Percentiles rank a stretch among this genome's conserved stretches.
phyloP scores from a whole-genome alignment of 768 basidiomycete genomes.

The Mycena filopes region DNA sequence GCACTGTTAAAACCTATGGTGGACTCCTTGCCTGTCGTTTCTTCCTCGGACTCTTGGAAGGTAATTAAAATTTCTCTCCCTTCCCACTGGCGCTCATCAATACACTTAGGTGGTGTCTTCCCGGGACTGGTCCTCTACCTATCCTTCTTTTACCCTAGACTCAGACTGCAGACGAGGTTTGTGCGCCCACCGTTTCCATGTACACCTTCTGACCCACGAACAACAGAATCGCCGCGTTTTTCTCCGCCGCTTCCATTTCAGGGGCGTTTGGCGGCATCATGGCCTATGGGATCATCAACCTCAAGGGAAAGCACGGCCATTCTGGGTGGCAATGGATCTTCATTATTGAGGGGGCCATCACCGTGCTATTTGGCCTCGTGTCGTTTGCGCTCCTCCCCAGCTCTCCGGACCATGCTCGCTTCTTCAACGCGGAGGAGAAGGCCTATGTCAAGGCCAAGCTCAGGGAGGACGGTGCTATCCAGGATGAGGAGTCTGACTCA shows the following conservation, averaged over 20 bases:
- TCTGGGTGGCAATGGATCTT: constrained; percentile 80
- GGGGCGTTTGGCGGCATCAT: constrained; percentile 78
- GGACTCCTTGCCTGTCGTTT: constrained; percentile 61
- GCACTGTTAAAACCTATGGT: constrained; percentile 57
- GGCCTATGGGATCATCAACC: constrained; percentile 71
- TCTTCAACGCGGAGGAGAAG: constrained; percentile 63
- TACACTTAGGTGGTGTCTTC: constrained; percentile 60
- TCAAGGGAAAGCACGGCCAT: constrained; percentile 64
- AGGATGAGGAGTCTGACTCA: constrained; percentile 48
- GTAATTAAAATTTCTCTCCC: constrained; percentile 34
- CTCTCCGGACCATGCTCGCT: constrained; percentile 55
- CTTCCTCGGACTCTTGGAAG: constrained; percentile 64
- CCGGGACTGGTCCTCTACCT: constrained; percentile 68
- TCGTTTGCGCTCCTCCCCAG: constrained; percentile 62
- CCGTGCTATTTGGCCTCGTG: constrained; percentile 62
- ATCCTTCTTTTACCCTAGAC: constrained; percentile 65
- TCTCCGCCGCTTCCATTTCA: constrained; percentile 65
- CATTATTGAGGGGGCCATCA: constrained; percentile 70
- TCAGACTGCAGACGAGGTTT: constrained; percentile 60
- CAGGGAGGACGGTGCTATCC: constrained; percentile 53
- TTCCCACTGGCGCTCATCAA: neutral
- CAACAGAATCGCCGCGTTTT: constrained; percentile 57
- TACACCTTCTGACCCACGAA: constrained; percentile 49
- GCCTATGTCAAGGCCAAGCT: constrained; percentile 54
- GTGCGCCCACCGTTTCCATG: constrained; percentile 19